phyloP scores from a whole-genome alignment of 345 rosid genomes.

The Euclidium syriacum region DNA sequence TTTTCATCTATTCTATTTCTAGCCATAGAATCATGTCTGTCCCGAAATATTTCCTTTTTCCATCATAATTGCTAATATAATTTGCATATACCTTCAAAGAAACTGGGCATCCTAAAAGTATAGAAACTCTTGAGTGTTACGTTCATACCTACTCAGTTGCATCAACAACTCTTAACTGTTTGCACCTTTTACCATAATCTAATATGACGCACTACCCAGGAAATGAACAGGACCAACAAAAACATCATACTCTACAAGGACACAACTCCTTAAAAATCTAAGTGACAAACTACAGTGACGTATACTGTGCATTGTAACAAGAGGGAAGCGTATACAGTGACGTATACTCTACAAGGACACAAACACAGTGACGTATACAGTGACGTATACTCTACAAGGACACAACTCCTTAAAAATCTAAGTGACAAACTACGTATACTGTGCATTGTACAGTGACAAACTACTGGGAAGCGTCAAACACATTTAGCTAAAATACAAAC shows the following conservation, averaged over 20 bases:
- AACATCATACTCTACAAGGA: neutral
- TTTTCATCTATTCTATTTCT: neutral
- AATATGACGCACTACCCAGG: neutral
- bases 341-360: neutral
- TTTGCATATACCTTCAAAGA: neutral
- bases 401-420: neutral
- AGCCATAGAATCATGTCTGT: slow-evolving; percentile 8
- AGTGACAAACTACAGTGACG: slow-evolving; percentile 4
- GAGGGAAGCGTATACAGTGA: no score
- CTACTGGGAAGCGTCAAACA: no score
- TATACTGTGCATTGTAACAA: neutral
- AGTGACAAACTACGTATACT: slow-evolving; percentile 3
- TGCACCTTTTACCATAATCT: neutral
- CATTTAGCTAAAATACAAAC: neutral
- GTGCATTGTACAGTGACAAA: no score
- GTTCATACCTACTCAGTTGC: neutral
- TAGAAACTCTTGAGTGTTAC: neutral
- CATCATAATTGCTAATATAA: slow-evolving; percentile 14
- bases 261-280: neutral
- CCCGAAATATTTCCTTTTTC: neutral
- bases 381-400: neutral
- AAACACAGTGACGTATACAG: no score
- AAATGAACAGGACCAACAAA: neutral
- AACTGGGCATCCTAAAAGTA: neutral
- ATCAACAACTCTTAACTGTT: neutral